Evolutionary conservation across 2,329 filamentous ascomycete genomes (phyloP).

Genomic region (Hyphodiscus sp.): DNA sequence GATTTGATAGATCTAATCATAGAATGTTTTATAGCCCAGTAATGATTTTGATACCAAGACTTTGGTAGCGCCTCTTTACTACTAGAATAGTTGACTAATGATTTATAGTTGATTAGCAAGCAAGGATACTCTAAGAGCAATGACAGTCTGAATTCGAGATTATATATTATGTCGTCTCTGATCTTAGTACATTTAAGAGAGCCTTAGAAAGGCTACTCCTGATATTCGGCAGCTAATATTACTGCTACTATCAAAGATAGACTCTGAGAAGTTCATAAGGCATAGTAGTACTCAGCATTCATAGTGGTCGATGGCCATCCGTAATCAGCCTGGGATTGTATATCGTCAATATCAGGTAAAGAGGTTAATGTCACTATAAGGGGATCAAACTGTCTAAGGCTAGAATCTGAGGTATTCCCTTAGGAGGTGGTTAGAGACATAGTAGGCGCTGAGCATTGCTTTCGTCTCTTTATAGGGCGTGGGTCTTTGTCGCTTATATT

Average conservation of each 20-base stretch:
- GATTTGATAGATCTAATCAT: background rate
- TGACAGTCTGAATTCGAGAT: conserved; percentile 15
- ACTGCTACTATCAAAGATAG: background rate
- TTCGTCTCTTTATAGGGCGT: background rate
- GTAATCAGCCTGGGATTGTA: too few species aligned
- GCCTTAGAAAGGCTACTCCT: conserved; percentile 6
- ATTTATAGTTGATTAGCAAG: conserved; percentile 5
- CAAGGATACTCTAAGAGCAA: conserved; percentile 10
- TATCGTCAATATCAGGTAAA: too few species aligned
- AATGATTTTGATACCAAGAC: background rate
- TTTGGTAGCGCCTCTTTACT: background rate
- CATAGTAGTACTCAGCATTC: background rate
- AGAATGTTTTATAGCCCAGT: background rate
- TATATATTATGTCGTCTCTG: conserved; percentile 6
- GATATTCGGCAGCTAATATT: conserved; percentile 7
- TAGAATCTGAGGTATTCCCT: too few species aligned
- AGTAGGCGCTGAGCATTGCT: background rate
- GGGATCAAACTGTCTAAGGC: too few species aligned
- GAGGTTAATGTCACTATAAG: too few species aligned
- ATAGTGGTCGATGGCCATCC: too few species aligned
- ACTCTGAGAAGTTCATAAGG: background rate
- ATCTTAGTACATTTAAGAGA: conserved; percentile 3
- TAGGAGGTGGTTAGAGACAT: too few species aligned
- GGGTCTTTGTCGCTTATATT: background rate
- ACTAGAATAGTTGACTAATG: background rate